A percentile compares a stretch with the other conserved stretches of the same genome.
Evolutionary conservation across 2,329 filamentous ascomycete species (phyloP).

Genomic region (Metarhizium rileyi): DNA sequence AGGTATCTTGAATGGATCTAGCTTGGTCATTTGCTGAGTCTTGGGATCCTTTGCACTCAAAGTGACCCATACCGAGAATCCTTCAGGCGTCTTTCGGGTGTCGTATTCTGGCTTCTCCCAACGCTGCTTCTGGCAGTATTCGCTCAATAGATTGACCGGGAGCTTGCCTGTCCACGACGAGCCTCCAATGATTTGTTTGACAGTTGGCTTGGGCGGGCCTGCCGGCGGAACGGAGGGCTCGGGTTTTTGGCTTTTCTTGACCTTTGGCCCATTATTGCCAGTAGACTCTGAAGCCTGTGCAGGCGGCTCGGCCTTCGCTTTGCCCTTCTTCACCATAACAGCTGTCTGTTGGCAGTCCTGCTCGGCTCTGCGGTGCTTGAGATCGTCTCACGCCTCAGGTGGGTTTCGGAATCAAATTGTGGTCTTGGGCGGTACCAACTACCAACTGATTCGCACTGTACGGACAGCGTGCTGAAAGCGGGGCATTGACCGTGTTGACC

Average conservation of each 20-base stretch:
- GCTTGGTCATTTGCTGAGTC: slow-evolving; percentile 63
- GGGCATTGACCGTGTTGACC: not conserved
- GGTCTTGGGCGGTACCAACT: not conserved
- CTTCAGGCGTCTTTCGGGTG: slow-evolving; percentile 63
- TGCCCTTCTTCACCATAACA: slow-evolving; percentile 43
- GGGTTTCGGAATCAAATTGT: not conserved
- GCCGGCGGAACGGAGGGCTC: slow-evolving; percentile 21
- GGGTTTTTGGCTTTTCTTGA: slow-evolving; percentile 29
- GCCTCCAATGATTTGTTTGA: slow-evolving; percentile 80
- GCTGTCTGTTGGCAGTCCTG: not conserved
- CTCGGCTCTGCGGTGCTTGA: not conserved
- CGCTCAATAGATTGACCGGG: slow-evolving; percentile 83
- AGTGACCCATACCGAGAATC: slow-evolving; percentile 72
- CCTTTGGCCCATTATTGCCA: slow-evolving; percentile 40
- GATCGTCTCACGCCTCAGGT: not conserved
- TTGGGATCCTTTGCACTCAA: slow-evolving; percentile 69
- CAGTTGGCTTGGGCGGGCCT: slow-evolving; percentile 49
- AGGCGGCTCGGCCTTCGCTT: slow-evolving; percentile 36
- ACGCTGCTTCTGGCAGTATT: slow-evolving; percentile 91
- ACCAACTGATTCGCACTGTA: slow-evolving; percentile 1
- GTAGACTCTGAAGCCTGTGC: slow-evolving; percentile 28
- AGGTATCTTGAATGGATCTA: slow-evolving; percentile 78
- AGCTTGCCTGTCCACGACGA: slow-evolving; percentile 96
- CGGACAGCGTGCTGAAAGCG: not conserved
- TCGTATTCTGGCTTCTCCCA: slow-evolving; percentile 94